These are phyloP conservation scores for Chlamydomonas incerta DNA, from an alignment of 139 green algal species.

Conservation along the genomic window DNA sequence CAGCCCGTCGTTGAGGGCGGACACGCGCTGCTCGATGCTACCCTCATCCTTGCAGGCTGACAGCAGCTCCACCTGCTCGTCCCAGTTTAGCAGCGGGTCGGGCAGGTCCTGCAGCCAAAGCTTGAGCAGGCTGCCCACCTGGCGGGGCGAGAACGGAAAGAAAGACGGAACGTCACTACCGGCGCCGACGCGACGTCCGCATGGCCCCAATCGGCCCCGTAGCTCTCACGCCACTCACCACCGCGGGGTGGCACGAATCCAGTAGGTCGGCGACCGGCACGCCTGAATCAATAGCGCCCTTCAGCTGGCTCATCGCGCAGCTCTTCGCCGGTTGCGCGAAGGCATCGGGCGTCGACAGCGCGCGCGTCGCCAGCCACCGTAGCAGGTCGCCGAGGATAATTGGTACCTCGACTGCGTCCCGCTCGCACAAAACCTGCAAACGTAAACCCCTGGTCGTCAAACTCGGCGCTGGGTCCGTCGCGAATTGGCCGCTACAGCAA, in stretches of 20 bases:
- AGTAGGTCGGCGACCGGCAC: not conserved
- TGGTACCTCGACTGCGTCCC: not conserved
- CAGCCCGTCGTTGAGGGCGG: not conserved
- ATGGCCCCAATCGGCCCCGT: not conserved
- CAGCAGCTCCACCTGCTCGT: constrained; percentile 28
- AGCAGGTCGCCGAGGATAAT: constrained; percentile 14
- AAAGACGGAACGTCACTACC: not conserved
- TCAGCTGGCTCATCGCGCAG: not conserved
- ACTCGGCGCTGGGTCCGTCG: no score
- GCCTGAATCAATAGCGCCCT: not conserved
- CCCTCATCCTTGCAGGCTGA: constrained; percentile 37
- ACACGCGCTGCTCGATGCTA: constrained; percentile 24
- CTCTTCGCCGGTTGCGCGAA: not conserved
- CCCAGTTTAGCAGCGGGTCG: constrained; percentile 21
- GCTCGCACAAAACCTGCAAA: constrained; percentile 3
- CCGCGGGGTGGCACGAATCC: not conserved
- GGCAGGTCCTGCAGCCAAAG: constrained; percentile 33
- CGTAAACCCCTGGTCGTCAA: not conserved
- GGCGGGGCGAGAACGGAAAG: not conserved
- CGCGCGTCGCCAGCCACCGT: not conserved
- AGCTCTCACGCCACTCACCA: not conserved
- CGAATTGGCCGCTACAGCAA: not conserved
- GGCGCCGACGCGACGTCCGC: not conserved
- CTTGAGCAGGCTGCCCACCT: constrained; percentile 38
- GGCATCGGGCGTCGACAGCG: not conserved